These are phyloP conservation scores for Ascochyta viciae-villosae DNA, from an alignment of 2,329 filamentous ascomycete species.

Conservation along the genomic window DNA sequence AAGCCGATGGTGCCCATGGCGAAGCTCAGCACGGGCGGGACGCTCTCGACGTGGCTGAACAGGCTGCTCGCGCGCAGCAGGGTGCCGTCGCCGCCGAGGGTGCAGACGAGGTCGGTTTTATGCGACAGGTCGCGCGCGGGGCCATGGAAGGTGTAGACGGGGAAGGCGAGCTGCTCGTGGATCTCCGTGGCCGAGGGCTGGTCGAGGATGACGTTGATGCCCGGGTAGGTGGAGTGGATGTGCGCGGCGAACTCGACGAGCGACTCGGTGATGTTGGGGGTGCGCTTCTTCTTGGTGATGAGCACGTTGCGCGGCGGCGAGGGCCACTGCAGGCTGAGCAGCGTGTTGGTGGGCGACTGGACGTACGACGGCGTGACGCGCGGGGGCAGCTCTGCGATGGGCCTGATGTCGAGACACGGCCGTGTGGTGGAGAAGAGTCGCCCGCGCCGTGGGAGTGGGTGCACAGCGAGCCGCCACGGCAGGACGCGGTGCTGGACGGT, in stretches of 20 bases:
- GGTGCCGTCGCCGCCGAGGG: slow-evolving; percentile 91
- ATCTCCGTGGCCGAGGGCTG: slow-evolving; percentile 74
- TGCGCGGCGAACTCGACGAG: slow-evolving; percentile 70
- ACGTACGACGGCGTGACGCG: slow-evolving; percentile 45
- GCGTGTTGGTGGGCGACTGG: slow-evolving; percentile 66
- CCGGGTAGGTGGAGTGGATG: slow-evolving; percentile 79
- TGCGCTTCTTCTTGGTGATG: slow-evolving; percentile 71
- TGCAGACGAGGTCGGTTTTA: slow-evolving; percentile 88
- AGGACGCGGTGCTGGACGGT: slow-evolving; percentile 30
- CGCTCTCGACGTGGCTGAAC: slow-evolving; percentile 79
- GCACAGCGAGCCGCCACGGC: slow-evolving; percentile 31
- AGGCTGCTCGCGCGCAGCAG: slow-evolving; percentile 85
- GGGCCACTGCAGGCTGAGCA: slow-evolving; percentile 72
- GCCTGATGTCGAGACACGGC: slow-evolving; percentile 31
- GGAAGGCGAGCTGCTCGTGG: slow-evolving; percentile 73
- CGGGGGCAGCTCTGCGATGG: slow-evolving; percentile 43
- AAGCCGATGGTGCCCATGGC: slow-evolving; percentile 98
- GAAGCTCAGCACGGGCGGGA: slow-evolving; percentile 92
- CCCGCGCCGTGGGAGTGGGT: slow-evolving; percentile 4
- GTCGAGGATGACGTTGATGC: slow-evolving; percentile 84
- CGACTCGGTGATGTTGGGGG: slow-evolving; percentile 61
- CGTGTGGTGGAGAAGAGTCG: slow-evolving; percentile 36
- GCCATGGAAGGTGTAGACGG: slow-evolving; percentile 57
- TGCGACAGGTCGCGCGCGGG: slow-evolving; percentile 62
- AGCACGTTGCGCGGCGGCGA: slow-evolving; percentile 72